phyloP scores from a whole-genome alignment of 2,329 filamentous ascomycete genomes.

The Sarocladiaceae sp. region DNA sequence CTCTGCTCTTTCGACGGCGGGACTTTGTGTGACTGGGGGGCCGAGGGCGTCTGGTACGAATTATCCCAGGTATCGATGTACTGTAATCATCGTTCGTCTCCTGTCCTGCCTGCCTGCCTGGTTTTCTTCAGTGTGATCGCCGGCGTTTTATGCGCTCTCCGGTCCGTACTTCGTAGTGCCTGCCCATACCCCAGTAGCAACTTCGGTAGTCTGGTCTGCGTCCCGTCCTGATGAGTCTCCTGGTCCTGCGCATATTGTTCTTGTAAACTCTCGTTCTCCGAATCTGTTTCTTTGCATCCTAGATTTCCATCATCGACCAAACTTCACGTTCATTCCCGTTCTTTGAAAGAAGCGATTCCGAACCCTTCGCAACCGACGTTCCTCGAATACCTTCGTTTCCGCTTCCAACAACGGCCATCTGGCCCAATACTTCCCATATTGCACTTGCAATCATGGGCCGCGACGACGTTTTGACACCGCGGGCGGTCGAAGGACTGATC shows the following conservation, averaged over 20 bases:
- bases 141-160: background rate
- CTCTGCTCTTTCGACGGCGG: background rate
- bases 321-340: background rate
- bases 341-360: background rate
- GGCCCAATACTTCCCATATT: background rate
- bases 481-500: slow-evolving; percentile 47
- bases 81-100: background rate
- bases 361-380: too few species aligned
- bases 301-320: background rate
- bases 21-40: slow-evolving; percentile 1
- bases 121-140: too few species aligned
- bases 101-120: background rate
- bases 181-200: background rate
- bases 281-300: background rate
- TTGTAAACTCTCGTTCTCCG: background rate
- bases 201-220: background rate
- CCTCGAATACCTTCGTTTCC: background rate
- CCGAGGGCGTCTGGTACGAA: background rate
- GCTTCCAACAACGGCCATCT: background rate
- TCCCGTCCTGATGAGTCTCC: background rate
- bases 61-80: background rate
- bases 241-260: background rate
- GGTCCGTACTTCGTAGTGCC: too few species aligned
- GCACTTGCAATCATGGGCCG: slow-evolving; percentile 28
- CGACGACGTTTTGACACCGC: slow-evolving; percentile 37